phyloP scores from a whole-genome alignment of 208 protist genomes.

The Acanthamoeba lenticulata region DNA sequence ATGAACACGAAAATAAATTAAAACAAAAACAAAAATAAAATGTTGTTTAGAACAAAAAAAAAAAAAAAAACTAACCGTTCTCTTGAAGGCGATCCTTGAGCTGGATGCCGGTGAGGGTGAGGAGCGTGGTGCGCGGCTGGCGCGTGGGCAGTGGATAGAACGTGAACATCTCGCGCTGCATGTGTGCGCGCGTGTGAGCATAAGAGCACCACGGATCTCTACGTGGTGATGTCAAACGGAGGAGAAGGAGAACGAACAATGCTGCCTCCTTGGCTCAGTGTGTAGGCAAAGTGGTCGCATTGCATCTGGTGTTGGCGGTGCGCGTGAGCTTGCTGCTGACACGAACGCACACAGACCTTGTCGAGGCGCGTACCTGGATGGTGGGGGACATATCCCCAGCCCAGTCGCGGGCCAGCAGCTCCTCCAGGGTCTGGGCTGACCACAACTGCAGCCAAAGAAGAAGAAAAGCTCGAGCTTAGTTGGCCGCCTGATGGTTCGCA shows the following conservation, averaged over 20 bases:
- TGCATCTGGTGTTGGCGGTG: background rate
- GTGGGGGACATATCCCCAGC: background rate
- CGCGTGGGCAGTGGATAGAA: constrained; percentile 21
- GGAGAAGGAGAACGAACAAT: background rate
- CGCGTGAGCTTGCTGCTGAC: background rate
- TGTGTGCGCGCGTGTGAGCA: background rate
- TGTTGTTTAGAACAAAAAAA: background rate
- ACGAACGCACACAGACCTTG: background rate
- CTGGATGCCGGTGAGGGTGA: background rate
- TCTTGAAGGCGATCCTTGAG: background rate
- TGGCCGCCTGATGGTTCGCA: too few species aligned
- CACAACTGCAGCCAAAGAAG: background rate
- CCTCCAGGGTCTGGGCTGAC: background rate
- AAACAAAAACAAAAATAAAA: background rate
- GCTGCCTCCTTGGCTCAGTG: constrained; percentile 13
- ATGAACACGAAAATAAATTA: too few species aligned
- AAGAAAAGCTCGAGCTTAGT: background rate
- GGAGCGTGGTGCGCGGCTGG: background rate
- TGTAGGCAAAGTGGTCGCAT: constrained; percentile 51
- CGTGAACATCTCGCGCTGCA: constrained; percentile 23
- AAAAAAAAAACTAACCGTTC: background rate
- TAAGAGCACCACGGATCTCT: background rate
- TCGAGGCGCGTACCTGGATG: constrained; percentile 10
- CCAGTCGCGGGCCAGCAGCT: constrained; percentile 19
- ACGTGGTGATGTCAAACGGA: background rate